phyloP scores from a whole-genome alignment of 2,329 filamentous ascomycete species.

The Xylariaceae sp. region DNA sequence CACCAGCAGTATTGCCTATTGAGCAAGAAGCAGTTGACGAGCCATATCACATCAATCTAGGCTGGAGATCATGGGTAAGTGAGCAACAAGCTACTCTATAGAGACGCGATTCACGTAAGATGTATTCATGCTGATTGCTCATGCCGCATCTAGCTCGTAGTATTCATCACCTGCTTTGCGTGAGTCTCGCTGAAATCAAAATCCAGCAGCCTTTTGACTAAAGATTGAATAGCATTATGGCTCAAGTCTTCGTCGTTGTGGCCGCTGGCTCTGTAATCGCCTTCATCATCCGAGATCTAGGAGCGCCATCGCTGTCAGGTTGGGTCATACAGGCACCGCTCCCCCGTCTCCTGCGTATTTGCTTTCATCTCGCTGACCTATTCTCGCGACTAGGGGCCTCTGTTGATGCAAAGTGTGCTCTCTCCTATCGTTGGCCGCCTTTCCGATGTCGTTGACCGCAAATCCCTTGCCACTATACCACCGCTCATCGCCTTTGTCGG shows the following conservation, averaged over 20 bases:
- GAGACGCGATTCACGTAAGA: no score
- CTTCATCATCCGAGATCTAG: conserved; percentile 50
- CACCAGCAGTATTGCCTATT: conserved; percentile 17
- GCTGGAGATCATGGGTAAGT: conserved; percentile 51
- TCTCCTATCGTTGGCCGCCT: conserved; percentile 53
- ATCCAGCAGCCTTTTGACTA: background rate
- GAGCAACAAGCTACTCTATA: no score
- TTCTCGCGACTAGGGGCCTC: conserved; percentile 27
- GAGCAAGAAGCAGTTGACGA: conserved; percentile 28
- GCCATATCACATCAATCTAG: conserved; percentile 40
- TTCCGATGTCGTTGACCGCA: conserved; percentile 52
- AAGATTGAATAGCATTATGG: conserved; percentile 35
- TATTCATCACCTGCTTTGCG: conserved; percentile 45
- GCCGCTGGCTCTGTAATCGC: conserved; percentile 52
- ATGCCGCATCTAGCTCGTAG: conserved; percentile 27
- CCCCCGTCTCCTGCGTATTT: background rate
- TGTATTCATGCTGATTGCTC: conserved; percentile 4
- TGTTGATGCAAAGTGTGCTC: conserved; percentile 53
- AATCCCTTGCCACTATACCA: conserved; percentile 46
- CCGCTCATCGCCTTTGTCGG: conserved; percentile 51
- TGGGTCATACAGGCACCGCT: conserved; percentile 50
- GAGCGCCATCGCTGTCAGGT: conserved; percentile 43
- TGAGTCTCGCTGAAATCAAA: conserved; percentile 18
- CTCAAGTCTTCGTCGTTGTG: conserved; percentile 52
- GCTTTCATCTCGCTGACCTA: background rate